Percentiles rank a stretch among this genome's conserved stretches.
Evolutionary conservation across 768 basidiomycete genomes (phyloP).

Genomic region (Pleurotus cornucopiae): DNA sequence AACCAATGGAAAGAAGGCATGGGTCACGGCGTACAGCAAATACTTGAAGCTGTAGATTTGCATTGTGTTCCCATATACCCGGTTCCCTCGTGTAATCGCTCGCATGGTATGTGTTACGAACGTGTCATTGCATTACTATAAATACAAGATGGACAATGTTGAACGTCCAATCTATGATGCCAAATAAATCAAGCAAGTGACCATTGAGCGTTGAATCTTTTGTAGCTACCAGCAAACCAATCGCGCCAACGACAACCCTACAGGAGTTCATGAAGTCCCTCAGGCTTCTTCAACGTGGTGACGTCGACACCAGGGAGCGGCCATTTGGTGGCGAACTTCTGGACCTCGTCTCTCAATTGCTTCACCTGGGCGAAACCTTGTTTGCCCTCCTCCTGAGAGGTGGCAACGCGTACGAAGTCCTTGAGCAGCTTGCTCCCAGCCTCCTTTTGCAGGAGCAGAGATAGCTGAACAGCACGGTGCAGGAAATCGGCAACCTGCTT

Average conservation of each 20-base stretch:
- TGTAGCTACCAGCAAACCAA: not conserved
- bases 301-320: constrained; percentile 86
- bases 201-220: constrained; percentile 55
- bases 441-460: constrained; percentile 87
- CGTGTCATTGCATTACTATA: not conserved
- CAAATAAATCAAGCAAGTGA: constrained; percentile 5
- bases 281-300: constrained; percentile 46
- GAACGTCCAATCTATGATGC: constrained; percentile 37
- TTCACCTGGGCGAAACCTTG: constrained; percentile 67
- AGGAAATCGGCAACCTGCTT: constrained; percentile 86
- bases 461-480: constrained; percentile 91
- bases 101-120: not conserved
- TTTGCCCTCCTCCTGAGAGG: constrained; percentile 61
- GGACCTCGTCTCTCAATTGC: constrained; percentile 77
- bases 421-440: constrained; percentile 92
- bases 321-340: constrained; percentile 79
- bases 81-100: not conserved
- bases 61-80: not conserved
- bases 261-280: constrained; percentile 40
- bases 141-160: constrained; percentile 39
- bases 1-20: constrained; percentile 38
- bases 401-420: constrained; percentile 88
- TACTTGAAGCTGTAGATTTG: constrained; percentile 14
- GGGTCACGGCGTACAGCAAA: constrained; percentile 25
- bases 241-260: constrained; percentile 11